A percentile compares a stretch with the other conserved stretches of the same genome.
phyloP scores from a whole-genome alignment of 306 rosid genomes.

The Mimosa pudica region DNA sequence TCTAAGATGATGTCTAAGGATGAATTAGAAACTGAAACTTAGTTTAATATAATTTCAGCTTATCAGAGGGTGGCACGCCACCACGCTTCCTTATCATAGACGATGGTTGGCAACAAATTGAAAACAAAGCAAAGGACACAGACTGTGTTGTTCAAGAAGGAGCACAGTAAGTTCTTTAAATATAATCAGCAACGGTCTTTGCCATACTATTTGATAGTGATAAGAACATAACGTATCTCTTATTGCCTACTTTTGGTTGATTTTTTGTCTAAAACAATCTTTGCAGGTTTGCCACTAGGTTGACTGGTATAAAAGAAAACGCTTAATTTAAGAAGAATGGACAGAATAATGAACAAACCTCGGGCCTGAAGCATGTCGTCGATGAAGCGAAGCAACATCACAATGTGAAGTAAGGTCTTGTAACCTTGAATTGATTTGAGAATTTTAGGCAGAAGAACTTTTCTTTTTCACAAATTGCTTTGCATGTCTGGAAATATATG shows the following conservation, averaged over 20 bases:
- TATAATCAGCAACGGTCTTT: conserved; percentile 5
- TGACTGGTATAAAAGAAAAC: conserved; percentile 91
- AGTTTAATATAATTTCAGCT: conserved; percentile 55
- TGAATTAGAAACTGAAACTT: conserved; percentile 24
- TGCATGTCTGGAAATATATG: background rate
- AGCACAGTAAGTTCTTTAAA: conserved; percentile 72
- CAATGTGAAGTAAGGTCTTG: conserved; percentile 70
- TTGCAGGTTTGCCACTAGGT: conserved; percentile 83
- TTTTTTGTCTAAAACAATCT: conserved; percentile 25
- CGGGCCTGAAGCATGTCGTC: conserved; percentile 87
- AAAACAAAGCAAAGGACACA: conserved; percentile 60
- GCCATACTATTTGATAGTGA: background rate
- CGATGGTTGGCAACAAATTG: conserved; percentile 99
- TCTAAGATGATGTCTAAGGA: background rate
- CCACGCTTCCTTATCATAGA: conserved; percentile 87
- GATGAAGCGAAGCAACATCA: conserved; percentile 79
- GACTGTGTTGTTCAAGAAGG: conserved; percentile 81
- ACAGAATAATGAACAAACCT: conserved; percentile 44
- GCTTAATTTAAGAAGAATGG: conserved; percentile 72
- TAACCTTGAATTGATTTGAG: conserved; percentile 10
- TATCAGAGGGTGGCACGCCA: conserved; percentile 84
- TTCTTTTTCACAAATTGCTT: background rate
- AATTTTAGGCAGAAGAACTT: background rate
- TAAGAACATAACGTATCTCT: background rate
- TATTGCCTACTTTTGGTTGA: conserved; percentile 22